Percentiles rank a stretch among this genome's conserved stretches.
Evolutionary conservation across 176 grass and related monocot species (phyloP).

Genomic region (Metroxylon sagu): DNA sequence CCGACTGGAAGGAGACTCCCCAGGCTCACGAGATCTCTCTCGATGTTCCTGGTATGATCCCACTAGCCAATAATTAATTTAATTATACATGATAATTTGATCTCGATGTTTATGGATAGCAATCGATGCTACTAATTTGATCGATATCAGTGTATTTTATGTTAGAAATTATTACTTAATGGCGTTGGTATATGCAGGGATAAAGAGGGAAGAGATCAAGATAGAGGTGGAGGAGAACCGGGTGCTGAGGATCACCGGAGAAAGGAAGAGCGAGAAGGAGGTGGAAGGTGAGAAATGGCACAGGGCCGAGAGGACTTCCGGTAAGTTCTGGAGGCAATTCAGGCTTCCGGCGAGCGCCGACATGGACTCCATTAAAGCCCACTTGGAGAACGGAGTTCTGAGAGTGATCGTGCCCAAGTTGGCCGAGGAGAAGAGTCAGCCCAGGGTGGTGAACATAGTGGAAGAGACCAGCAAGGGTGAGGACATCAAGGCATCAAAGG

Average conservation of each 20-base stretch:
- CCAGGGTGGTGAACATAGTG: conserved; percentile 45
- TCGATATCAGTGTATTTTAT: no score
- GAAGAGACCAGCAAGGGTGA: conserved; percentile 2
- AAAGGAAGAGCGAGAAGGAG: conserved; percentile 61
- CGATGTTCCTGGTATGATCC: no score
- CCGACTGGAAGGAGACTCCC: no score
- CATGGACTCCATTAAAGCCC: conserved; percentile 44
- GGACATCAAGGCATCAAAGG: conserved; percentile 34
- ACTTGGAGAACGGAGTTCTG: conserved; percentile 56
- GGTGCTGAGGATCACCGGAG: conserved; percentile 67
- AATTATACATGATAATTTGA: no score
- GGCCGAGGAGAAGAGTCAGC: conserved; percentile 67
- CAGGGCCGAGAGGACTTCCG: conserved; percentile 61
- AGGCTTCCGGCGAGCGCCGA: conserved; percentile 74
- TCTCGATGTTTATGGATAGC: no score
- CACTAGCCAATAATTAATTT: no score
- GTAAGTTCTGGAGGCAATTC: conserved; percentile 90
- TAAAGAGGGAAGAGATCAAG: conserved; percentile 54
- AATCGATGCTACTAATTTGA: no score
- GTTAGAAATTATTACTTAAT: no score
- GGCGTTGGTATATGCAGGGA: conserved; percentile 12
- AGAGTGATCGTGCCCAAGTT: conserved; percentile 51
- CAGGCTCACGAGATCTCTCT: no score
- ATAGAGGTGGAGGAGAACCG: conserved; percentile 78
- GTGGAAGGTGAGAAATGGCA: conserved; percentile 64